Evolutionary conservation across 1,284 basidiomycete species (phyloP).

Genomic region (Ceratobasidium sp.): DNA sequence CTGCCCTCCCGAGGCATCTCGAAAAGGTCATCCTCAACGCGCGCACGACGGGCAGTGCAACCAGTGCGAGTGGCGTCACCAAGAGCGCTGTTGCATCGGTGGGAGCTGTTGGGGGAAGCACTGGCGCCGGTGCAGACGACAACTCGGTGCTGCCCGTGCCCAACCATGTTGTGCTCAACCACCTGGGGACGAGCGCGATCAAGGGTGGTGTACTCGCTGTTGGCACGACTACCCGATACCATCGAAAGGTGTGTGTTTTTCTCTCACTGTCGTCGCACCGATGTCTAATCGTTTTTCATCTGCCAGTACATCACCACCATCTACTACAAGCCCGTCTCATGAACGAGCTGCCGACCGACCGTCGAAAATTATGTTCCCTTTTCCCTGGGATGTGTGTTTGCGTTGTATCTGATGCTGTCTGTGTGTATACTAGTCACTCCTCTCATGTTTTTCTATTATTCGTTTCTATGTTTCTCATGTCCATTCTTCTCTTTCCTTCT

Average conservation of each 20-base stretch:
- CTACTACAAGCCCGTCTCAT: constrained; percentile 64
- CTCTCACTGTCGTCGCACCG: constrained; percentile 12
- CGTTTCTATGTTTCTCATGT: constrained; percentile 1
- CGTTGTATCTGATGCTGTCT: constrained; percentile 22
- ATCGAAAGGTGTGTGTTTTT: constrained; percentile 78
- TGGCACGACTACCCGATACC: constrained; percentile 91
- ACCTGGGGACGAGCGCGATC: constrained; percentile 95
- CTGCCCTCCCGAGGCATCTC: constrained; percentile 86
- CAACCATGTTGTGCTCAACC: constrained; percentile 93
- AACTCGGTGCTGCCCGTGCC: constrained; percentile 92
- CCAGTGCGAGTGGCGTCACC: constrained; percentile 47
- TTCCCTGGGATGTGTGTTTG: not conserved
- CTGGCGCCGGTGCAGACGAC: constrained; percentile 68
- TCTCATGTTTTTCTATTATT: constrained; percentile 8
- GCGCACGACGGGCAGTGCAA: constrained; percentile 49
- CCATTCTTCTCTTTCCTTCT: not conserved
- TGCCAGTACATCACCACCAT: constrained; percentile 69
- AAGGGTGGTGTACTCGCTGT: constrained; percentile 93
- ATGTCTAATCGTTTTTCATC: constrained; percentile 22
- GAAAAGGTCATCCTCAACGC: constrained; percentile 92
- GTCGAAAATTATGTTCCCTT: constrained; percentile 1
- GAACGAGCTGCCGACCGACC: constrained; percentile 14
- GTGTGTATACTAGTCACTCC: constrained; percentile 34
- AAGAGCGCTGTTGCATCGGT: constrained; percentile 42
- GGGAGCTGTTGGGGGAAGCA: constrained; percentile 30